Evolutionary conservation across 2,329 filamentous ascomycete genomes (phyloP).

Genomic region (Talaromyces sp.): DNA sequence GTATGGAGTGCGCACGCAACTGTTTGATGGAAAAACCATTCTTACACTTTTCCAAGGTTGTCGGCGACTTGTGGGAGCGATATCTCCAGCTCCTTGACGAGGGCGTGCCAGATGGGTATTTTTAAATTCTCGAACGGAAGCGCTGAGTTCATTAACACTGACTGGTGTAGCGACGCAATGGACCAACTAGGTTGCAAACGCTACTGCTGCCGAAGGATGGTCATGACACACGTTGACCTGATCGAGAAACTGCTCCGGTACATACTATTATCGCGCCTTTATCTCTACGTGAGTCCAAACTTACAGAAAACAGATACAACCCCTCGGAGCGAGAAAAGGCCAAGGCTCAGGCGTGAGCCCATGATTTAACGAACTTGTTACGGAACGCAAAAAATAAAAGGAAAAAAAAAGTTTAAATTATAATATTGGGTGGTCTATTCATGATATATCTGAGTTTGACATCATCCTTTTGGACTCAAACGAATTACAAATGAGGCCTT

Average conservation of each 20-base stretch:
- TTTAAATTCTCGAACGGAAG: background rate
- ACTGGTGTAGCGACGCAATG: constrained; percentile 73
- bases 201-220: constrained; percentile 98
- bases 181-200: constrained; percentile 87
- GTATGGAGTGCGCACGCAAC: constrained; percentile 43
- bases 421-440: constrained; percentile 1
- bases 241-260: constrained; percentile 98
- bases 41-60: constrained; percentile 58
- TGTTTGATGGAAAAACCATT: constrained; percentile 8
- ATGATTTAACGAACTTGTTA: constrained; percentile 8
- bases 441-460: background rate
- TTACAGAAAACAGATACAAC: constrained; percentile 38
- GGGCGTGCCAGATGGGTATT: constrained; percentile 65
- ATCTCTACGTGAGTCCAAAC: background rate
- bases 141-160: background rate
- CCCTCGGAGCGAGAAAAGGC: constrained; percentile 44
- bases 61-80: constrained; percentile 94
- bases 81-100: constrained; percentile 86
- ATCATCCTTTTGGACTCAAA: constrained; percentile 19
- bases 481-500: constrained; percentile 51
- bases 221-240: constrained; percentile 98
- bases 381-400: constrained; percentile 3
- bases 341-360: constrained; percentile 25
- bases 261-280: constrained; percentile 21
- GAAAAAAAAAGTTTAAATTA: background rate